These are phyloP conservation scores for Torulaspora indica DNA, from an alignment of 805 yeast genomes.

Conservation along the genomic window DNA sequence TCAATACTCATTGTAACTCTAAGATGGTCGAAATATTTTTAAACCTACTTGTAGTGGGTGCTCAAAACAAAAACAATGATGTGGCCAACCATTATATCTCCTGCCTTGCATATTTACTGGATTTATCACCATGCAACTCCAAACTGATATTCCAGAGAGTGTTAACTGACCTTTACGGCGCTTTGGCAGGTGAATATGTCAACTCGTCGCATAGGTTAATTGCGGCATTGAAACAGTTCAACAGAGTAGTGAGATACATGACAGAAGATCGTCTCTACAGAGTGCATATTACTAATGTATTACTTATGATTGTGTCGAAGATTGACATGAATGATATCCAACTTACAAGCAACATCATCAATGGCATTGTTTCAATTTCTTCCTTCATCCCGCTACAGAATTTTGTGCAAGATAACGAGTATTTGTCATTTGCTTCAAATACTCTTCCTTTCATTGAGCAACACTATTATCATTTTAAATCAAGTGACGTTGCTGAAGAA, in stretches of 20 bases:
- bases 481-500: slow-evolving; percentile 20
- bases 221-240: slow-evolving; percentile 64
- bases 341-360: slow-evolving; percentile 63
- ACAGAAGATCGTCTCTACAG: slow-evolving; percentile 58
- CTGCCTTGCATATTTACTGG: slow-evolving; percentile 59
- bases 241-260: slow-evolving; percentile 62
- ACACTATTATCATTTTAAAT: slow-evolving; percentile 52
- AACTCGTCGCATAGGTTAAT: slow-evolving; percentile 75
- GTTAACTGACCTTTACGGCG: slow-evolving; percentile 70
- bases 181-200: slow-evolving; percentile 56
- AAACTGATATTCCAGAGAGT: slow-evolving; percentile 47
- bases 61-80: slow-evolving; percentile 66
- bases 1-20: slow-evolving; percentile 37
- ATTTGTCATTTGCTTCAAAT: slow-evolving; percentile 39
- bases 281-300: slow-evolving; percentile 71
- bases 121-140: slow-evolving; percentile 47
- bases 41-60: slow-evolving; percentile 53
- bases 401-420: slow-evolving; percentile 41
- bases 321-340: slow-evolving; percentile 83
- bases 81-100: slow-evolving; percentile 55
- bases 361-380: slow-evolving; percentile 64
- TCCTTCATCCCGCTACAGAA: slow-evolving; percentile 69
- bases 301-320: slow-evolving; percentile 68
- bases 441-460: slow-evolving; percentile 56
- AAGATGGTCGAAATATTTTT: slow-evolving; percentile 44